Evolutionary conservation across 108 stramenopile genomes (phyloP).

Genomic region (Cyclotella kingstonii): DNA sequence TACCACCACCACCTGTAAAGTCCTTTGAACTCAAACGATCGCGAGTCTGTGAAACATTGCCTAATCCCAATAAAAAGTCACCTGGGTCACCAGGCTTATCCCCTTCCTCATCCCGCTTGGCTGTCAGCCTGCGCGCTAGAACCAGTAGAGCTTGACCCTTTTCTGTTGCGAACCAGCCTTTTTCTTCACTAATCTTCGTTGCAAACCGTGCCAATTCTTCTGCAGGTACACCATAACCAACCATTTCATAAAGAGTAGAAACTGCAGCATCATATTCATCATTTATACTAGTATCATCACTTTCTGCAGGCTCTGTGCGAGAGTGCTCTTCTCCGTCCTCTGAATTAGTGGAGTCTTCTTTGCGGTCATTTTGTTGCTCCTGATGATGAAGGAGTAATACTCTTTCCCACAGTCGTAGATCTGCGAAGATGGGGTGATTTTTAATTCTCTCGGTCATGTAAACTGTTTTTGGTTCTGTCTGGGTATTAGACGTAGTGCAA

Average conservation of each 20-base stretch:
- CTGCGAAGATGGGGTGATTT: slow-evolving; percentile 78
- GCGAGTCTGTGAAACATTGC: neutral
- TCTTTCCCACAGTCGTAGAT: slow-evolving; percentile 75
- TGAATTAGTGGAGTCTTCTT: slow-evolving; percentile 33
- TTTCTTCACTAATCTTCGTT: slow-evolving; percentile 56
- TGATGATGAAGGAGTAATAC: slow-evolving; percentile 65
- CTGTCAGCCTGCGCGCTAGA: slow-evolving; percentile 67
- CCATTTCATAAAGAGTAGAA: slow-evolving; percentile 89
- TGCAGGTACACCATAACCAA: slow-evolving; percentile 78
- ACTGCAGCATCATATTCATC: slow-evolving; percentile 76
- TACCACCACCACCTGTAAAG: slow-evolving; percentile 5
- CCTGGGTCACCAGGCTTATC: slow-evolving; percentile 43
- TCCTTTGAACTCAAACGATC: slow-evolving; percentile 10
- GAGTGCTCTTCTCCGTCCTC: slow-evolving; percentile 23
- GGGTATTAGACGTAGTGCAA: slow-evolving; percentile 39
- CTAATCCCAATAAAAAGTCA: slow-evolving; percentile 12
- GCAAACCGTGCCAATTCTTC: slow-evolving; percentile 83
- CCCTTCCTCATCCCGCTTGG: slow-evolving; percentile 70
- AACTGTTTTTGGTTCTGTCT: slow-evolving; percentile 41
- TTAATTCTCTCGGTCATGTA: slow-evolving; percentile 78
- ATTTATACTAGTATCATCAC: slow-evolving; percentile 50
- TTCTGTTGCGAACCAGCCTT: slow-evolving; percentile 77
- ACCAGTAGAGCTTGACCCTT: slow-evolving; percentile 71
- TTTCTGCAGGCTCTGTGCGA: slow-evolving; percentile 24
- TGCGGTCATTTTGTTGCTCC: slow-evolving; percentile 48